Percentiles rank a stretch among this genome's conserved stretches.
phyloP scores from a whole-genome alignment of 116 monocot species.

The Phalaenopsis hybrid region DNA sequence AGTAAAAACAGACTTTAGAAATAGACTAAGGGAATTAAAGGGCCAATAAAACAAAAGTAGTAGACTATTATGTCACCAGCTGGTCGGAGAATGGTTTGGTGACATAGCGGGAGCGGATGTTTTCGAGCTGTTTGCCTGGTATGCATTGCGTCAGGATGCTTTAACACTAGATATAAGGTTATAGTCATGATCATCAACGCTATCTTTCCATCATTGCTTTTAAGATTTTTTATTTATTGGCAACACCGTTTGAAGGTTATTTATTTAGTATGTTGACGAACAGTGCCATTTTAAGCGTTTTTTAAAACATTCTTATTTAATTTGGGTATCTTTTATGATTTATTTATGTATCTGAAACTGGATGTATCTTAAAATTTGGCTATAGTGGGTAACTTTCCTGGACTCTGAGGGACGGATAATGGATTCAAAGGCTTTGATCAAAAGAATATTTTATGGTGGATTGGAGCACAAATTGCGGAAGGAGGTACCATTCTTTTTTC shows the following conservation, averaged over 20 bases:
- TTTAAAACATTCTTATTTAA: not conserved
- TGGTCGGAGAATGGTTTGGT: too few species aligned
- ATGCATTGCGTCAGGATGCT: too few species aligned
- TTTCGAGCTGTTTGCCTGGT: too few species aligned
- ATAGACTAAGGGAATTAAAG: too few species aligned
- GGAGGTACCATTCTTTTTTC: not conserved
- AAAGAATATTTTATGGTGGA: slow-evolving; percentile 93
- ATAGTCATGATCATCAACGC: too few species aligned
- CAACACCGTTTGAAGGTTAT: not conserved
- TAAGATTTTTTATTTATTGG: too few species aligned
- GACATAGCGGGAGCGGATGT: too few species aligned
- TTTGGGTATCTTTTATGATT: not conserved
- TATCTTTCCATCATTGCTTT: too few species aligned
- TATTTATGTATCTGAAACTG: not conserved
- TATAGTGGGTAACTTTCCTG: slow-evolving; percentile 62
- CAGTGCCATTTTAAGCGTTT: not conserved
- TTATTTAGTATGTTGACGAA: not conserved
- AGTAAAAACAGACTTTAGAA: too few species aligned
- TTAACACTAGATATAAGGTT: too few species aligned
- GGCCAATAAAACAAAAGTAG: too few species aligned
- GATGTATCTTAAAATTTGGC: not conserved
- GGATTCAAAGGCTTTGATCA: slow-evolving; percentile 77
- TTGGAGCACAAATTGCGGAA: slow-evolving; percentile 10
- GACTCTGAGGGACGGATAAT: slow-evolving; percentile 78
- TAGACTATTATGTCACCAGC: too few species aligned